Percentiles rank a stretch among this genome's conserved stretches.
These are phyloP conservation scores for Quercus phellos DNA, from an alignment of 331 rosid species.

Conservation along the genomic window DNA sequence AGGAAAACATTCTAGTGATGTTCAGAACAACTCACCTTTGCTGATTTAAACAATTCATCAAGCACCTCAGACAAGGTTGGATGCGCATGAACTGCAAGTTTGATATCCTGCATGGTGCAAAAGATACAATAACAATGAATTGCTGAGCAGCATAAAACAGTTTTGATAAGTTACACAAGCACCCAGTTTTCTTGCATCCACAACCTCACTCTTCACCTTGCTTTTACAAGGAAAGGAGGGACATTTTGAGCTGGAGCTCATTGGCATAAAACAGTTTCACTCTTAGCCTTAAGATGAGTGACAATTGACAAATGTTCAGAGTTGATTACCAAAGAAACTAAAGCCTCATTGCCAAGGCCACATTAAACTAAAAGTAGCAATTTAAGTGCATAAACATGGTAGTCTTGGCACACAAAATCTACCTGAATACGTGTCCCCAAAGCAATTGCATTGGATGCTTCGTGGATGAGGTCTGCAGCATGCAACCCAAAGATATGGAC, in stretches of 20 bases:
- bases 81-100: conserved; percentile 89
- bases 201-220: no score
- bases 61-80: conserved; percentile 97
- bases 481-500: conserved; percentile 97
- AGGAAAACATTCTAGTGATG: background rate
- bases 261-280: background rate
- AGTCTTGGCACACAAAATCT: conserved; percentile 6
- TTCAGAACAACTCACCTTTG: conserved; percentile 58
- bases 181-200: no score
- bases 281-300: background rate
- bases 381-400: background rate
- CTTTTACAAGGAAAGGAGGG: no score
- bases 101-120: conserved; percentile 61
- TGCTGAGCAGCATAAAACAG: background rate
- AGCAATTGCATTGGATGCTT: conserved; percentile 97
- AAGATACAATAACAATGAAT: background rate
- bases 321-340: background rate
- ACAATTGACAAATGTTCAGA: background rate
- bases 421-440: conserved; percentile 90
- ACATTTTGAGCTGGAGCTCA: no score
- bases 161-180: no score
- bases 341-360: background rate
- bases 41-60: conserved; percentile 92
- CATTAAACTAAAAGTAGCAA: background rate
- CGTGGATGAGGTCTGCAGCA: conserved; percentile 98